phyloP scores from a whole-genome alignment of 2,329 filamentous ascomycete genomes.

The Pyricularia pennisetigena region DNA sequence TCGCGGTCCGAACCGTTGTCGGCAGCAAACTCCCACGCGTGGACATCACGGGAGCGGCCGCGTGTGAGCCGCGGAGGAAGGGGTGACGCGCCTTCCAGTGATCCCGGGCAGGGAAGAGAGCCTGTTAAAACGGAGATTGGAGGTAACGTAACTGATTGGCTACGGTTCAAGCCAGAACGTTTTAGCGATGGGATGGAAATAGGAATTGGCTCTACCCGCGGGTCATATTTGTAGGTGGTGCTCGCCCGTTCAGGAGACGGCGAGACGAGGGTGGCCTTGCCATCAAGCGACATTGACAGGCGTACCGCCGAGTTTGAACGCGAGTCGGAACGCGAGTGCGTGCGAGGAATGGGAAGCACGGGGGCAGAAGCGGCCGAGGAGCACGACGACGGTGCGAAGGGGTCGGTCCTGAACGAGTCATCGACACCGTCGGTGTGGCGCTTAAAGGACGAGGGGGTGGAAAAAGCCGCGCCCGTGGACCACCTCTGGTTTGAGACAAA shows the following conservation, averaged over 20 bases:
- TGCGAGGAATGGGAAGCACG: constrained; percentile 25
- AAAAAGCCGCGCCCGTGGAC: constrained; percentile 42
- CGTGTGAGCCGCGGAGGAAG: constrained; percentile 41
- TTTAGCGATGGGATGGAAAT: constrained; percentile 34
- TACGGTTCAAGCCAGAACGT: constrained; percentile 52
- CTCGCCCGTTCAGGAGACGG: constrained; percentile 53
- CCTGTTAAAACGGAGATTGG: constrained; percentile 43
- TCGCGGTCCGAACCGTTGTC: constrained; percentile 60
- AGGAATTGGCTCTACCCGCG: constrained; percentile 1
- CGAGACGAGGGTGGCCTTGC: constrained; percentile 76
- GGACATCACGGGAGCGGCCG: constrained; percentile 75
- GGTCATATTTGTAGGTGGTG: constrained; percentile 12
- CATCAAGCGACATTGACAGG: constrained; percentile 76
- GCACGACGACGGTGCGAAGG: constrained; percentile 31
- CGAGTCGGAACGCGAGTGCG: constrained; percentile 15
- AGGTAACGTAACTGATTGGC: constrained; percentile 47
- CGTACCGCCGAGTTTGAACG: constrained; percentile 49
- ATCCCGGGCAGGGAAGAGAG: constrained; percentile 16
- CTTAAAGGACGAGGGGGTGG: constrained; percentile 30
- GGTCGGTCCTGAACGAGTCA: constrained; percentile 35
- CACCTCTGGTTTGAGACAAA: constrained; percentile 45
- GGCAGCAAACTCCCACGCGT: constrained; percentile 86
- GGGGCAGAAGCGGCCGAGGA: constrained; percentile 27
- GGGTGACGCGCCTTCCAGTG: not conserved
- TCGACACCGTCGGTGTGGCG: constrained; percentile 18